phyloP scores from a whole-genome alignment of 371 early-diverging fungal genomes.

The Mucor plumbeus region DNA sequence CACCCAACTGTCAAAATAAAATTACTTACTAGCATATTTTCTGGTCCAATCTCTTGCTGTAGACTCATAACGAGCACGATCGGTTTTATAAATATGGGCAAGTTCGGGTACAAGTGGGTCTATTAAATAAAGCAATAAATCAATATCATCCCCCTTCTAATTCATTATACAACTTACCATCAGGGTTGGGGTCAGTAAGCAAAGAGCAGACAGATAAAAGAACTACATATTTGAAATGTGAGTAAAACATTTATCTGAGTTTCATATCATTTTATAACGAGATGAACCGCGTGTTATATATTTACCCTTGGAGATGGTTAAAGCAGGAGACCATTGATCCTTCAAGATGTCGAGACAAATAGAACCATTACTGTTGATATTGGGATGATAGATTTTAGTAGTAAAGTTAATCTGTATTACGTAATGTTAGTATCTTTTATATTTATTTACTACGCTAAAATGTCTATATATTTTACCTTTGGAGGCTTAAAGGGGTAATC shows the following conservation, averaged over 20 bases:
- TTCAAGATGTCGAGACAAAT: conserved; percentile 98
- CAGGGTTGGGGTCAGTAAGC: conserved; percentile 98
- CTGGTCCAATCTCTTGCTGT: conserved; percentile 95
- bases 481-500: conserved; percentile 99
- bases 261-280: not conserved
- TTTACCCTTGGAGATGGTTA: conserved; percentile 94
- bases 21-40: conserved; percentile 76
- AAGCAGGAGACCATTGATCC: conserved; percentile 99
- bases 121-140: conserved; percentile 1
- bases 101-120: conserved; percentile 97
- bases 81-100: conserved; percentile 96
- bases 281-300: not conserved
- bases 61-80: conserved; percentile 83
- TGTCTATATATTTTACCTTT: conserved; percentile 59
- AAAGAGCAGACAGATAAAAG: conserved; percentile 96
- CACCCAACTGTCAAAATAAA: not conserved
- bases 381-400: conserved; percentile 98
- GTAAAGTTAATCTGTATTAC: conserved; percentile 84
- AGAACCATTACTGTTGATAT: conserved; percentile 98
- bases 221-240: conserved; percentile 54
- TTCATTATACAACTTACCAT: conserved; percentile 41
- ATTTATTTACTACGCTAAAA: conserved; percentile 2
- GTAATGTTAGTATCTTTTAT: not conserved
- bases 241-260: not conserved
- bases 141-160: not conserved